These are phyloP conservation scores for Candida krabiensis DNA, from an alignment of 805 yeast species.

Conservation along the genomic window DNA sequence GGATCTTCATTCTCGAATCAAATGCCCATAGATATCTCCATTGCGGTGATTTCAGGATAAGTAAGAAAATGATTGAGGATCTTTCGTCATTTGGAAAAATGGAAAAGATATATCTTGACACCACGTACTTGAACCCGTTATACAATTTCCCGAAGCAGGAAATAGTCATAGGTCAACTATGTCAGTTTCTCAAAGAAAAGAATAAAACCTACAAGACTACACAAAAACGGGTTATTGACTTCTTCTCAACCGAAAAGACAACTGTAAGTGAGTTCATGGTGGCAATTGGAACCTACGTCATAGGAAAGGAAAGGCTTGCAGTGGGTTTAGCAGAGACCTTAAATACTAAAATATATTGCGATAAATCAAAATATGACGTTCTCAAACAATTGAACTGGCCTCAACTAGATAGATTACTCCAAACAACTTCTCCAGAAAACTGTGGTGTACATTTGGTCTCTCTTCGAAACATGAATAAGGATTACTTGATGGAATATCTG, in stretches of 20 bases:
- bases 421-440: constrained; percentile 41
- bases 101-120: constrained; percentile 78
- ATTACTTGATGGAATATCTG: constrained; percentile 49
- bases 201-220: constrained; percentile 20
- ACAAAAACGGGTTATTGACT: constrained; percentile 40
- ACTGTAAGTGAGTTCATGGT: constrained; percentile 38
- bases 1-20: constrained; percentile 67
- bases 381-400: constrained; percentile 48
- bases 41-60: constrained; percentile 92
- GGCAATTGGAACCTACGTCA: constrained; percentile 83
- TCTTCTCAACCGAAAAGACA: constrained; percentile 22
- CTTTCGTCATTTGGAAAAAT: constrained; percentile 33
- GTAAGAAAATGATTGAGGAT: constrained; percentile 46
- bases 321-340: constrained; percentile 55
- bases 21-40: constrained; percentile 53
- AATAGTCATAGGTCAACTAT: constrained; percentile 60
- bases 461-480: constrained; percentile 53
- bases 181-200: constrained; percentile 44
- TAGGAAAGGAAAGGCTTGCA: constrained; percentile 90
- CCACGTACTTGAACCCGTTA: constrained; percentile 79
- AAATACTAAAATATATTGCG: constrained; percentile 54
- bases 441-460: constrained; percentile 74
- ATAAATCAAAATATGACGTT: constrained; percentile 46
- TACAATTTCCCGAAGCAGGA: constrained; percentile 79
- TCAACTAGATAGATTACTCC: constrained; percentile 38